Evolutionary conservation across 495 filamentous ascomycete genomes (phyloP).

Genomic region (Pyrenopolyporus hunteri): DNA sequence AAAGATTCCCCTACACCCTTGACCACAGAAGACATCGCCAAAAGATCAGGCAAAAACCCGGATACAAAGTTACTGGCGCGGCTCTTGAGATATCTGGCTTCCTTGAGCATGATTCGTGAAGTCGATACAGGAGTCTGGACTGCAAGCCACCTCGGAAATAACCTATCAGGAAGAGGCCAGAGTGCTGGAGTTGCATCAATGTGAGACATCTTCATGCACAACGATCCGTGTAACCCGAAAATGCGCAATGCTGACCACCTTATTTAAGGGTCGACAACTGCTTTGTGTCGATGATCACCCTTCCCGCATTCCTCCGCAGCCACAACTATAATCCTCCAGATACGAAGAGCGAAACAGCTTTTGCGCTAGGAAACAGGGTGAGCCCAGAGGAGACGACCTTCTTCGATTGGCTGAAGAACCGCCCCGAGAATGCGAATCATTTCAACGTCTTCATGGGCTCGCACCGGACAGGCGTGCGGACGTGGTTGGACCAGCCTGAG

Average conservation of each 20-base stretch:
- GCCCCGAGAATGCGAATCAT: slow-evolving; percentile 21
- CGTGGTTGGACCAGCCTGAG: slow-evolving; percentile 21
- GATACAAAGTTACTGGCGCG: slow-evolving; percentile 22
- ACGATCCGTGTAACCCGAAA: neutral
- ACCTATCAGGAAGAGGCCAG: slow-evolving; percentile 28
- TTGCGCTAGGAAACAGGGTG: slow-evolving; percentile 24
- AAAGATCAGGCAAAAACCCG: slow-evolving; percentile 15
- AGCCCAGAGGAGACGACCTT: slow-evolving; percentile 20
- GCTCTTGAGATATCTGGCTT: slow-evolving; percentile 30
- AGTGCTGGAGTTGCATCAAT: slow-evolving; percentile 21
- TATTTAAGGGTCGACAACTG: slow-evolving; percentile 26
- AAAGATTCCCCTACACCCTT: slow-evolving; percentile 14
- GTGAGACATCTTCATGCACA: slow-evolving; percentile 12
- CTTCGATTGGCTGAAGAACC: slow-evolving; percentile 29
- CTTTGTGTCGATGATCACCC: slow-evolving; percentile 3
- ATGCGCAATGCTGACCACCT: neutral
- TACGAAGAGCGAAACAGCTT: slow-evolving; percentile 20
- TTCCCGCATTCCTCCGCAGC: slow-evolving; percentile 20
- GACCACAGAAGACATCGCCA: slow-evolving; percentile 25
- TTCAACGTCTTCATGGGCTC: slow-evolving; percentile 32
- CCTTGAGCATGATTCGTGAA: slow-evolving; percentile 20
- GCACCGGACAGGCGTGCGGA: slow-evolving; percentile 22
- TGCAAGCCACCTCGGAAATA: slow-evolving; percentile 27
- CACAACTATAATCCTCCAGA: slow-evolving; percentile 17
- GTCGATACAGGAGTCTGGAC: slow-evolving; percentile 20